Conservation (phyloP, 1,284 basidiomycete genomes). For the Mycena citricolor region DNA sequence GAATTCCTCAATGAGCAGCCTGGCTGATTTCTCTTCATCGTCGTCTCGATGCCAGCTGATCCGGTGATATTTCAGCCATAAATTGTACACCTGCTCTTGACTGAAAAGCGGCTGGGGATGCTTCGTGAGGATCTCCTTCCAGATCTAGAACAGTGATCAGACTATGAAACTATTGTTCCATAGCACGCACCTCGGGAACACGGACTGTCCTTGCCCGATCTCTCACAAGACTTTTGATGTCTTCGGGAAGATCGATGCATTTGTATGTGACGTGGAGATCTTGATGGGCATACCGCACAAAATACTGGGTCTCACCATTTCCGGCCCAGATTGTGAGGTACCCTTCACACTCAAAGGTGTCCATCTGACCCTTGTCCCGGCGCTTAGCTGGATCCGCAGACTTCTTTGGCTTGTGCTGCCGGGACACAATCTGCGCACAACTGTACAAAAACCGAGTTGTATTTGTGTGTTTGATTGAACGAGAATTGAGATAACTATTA, state of each 20-base stretch:
- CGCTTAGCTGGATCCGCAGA: neutral
- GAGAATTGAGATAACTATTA: slow-evolving; percentile 4
- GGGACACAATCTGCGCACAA: slow-evolving; percentile 1
- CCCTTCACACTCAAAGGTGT: slow-evolving; percentile 6
- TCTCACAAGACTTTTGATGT: too few species aligned
- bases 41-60: slow-evolving; percentile 6
- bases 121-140: slow-evolving; percentile 11
- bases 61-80: slow-evolving; percentile 1
- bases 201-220: too few species aligned
- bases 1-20: slow-evolving; percentile 11
- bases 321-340: slow-evolving; percentile 8
- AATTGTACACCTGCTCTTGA: slow-evolving; percentile 9
- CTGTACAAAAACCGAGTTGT: neutral
- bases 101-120: slow-evolving; percentile 6
- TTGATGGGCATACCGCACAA: slow-evolving; percentile 4
- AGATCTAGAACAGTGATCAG: slow-evolving; percentile 5
- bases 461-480: neutral
- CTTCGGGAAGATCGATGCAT: neutral
- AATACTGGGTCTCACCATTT: neutral
- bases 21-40: slow-evolving; percentile 19
- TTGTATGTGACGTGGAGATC: neutral
- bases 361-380: slow-evolving; percentile 10
- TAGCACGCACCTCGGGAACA: too few species aligned
- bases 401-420: slow-evolving; percentile 5
- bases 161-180: too few species aligned